Conservation (phyloP, 768 basidiomycete species). For the Leucosporidium scottii region DNA sequence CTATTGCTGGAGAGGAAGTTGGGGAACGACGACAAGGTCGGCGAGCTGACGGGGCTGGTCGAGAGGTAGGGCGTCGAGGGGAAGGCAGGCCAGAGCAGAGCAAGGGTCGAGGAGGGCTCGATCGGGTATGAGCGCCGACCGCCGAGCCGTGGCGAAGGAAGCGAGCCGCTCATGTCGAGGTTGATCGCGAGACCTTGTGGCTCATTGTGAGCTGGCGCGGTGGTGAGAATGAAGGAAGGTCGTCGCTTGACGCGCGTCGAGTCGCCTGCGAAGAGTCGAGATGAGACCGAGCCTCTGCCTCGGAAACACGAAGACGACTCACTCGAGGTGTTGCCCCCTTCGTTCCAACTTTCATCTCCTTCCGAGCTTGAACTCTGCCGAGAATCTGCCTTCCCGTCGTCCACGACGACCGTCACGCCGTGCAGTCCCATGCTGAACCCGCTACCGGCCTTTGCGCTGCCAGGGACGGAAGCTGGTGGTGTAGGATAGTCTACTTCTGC, state of each 20-base stretch:
- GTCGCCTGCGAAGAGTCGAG: background rate
- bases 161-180: constrained; percentile 10
- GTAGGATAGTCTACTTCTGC: background rate
- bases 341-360: too few species aligned
- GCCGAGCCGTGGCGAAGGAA: background rate
- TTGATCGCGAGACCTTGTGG: constrained; percentile 14
- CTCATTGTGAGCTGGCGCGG: constrained; percentile 13
- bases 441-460: background rate
- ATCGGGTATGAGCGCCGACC: constrained; percentile 16
- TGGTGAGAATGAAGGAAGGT: constrained; percentile 29
- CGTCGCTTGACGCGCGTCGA: constrained; percentile 3
- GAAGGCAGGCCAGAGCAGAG: constrained; percentile 5
- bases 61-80: constrained; percentile 13
- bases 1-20: constrained; percentile 13
- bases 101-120: constrained; percentile 4
- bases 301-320: background rate
- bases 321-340: too few species aligned
- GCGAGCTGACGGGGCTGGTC: constrained; percentile 18
- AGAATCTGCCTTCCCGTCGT: background rate
- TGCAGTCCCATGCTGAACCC: background rate
- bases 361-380: background rate
- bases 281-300: background rate
- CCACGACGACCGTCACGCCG: background rate
- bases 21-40: constrained; percentile 2
- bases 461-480: background rate